These are phyloP conservation scores for Chenopodium quinoa DNA, from an alignment of 148 eudicot genomes.

Conservation along the genomic window DNA sequence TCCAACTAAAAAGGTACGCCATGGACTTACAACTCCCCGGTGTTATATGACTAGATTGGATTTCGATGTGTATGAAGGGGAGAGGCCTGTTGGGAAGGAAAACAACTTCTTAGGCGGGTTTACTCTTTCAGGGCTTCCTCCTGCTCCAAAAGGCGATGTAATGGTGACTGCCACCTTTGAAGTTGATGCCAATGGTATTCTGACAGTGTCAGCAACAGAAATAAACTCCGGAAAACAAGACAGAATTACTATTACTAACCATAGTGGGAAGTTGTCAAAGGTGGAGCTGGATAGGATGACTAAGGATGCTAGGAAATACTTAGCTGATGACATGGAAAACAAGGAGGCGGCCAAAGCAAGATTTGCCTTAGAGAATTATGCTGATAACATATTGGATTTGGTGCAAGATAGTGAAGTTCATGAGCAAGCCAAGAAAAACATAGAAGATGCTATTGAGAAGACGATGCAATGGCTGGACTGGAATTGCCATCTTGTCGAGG, in stretches of 20 bases:
- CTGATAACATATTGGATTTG: no score
- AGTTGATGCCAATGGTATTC: neutral
- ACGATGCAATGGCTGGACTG: neutral
- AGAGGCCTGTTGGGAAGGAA: neutral
- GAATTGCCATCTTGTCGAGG: neutral
- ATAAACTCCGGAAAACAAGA: neutral
- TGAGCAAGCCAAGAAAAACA: no score
- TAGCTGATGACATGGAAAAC: no score
- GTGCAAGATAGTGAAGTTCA: no score
- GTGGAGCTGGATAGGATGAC: neutral
- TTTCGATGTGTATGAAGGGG: neutral
- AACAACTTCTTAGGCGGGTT: neutral
- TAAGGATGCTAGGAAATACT: neutral
- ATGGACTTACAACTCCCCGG: neutral
- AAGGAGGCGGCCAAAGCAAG: no score
- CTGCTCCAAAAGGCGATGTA: neutral
- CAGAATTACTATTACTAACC: neutral
- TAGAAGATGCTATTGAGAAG: no score
- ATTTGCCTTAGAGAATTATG: neutral
- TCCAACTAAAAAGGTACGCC: neutral
- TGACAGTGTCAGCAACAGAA: neutral
- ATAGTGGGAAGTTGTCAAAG: neutral
- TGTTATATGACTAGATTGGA: neutral
- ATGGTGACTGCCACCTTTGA: neutral
- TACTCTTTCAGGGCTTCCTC: neutral